Evolutionary conservation across 2,329 filamentous ascomycete genomes (phyloP).

Genomic region (Penicillium sp.): DNA sequence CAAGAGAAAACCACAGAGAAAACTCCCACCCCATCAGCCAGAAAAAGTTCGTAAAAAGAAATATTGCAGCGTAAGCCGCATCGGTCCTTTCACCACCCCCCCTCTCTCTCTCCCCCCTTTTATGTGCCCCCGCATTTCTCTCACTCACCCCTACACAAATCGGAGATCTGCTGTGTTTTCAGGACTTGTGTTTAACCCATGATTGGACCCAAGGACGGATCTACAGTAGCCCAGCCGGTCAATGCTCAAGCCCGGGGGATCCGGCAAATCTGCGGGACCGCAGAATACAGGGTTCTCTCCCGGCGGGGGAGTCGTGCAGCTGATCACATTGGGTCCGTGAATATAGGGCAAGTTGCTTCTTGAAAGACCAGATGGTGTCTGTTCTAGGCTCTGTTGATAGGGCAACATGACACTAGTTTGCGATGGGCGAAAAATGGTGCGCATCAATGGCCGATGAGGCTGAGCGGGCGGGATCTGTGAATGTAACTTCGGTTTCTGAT

Average conservation of each 20-base stretch:
- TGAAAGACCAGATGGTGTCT: background rate
- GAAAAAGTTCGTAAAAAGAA: background rate
- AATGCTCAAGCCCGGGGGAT: constrained; percentile 20
- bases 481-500: constrained; percentile 11
- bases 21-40: too few relatives aligned
- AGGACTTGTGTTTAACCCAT: constrained; percentile 19
- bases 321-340: constrained; percentile 26
- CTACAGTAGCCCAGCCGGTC: constrained; percentile 22
- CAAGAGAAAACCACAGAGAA: too few relatives aligned
- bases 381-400: background rate
- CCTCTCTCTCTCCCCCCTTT: constrained; percentile 4
- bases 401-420: background rate
- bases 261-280: constrained; percentile 27
- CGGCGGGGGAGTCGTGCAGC: constrained; percentile 31
- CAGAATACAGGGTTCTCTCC: constrained; percentile 31
- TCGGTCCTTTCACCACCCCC: background rate
- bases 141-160: constrained; percentile 17
- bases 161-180: constrained; percentile 25
- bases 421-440: background rate
- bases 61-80: background rate
- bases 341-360: background rate
- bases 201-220: constrained; percentile 15
- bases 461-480: background rate
- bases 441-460: background rate
- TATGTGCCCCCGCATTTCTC: constrained; percentile 2